Conservation (phyloP, 169 alveolate species). For the Plasmodium billcollinsi region DNA sequence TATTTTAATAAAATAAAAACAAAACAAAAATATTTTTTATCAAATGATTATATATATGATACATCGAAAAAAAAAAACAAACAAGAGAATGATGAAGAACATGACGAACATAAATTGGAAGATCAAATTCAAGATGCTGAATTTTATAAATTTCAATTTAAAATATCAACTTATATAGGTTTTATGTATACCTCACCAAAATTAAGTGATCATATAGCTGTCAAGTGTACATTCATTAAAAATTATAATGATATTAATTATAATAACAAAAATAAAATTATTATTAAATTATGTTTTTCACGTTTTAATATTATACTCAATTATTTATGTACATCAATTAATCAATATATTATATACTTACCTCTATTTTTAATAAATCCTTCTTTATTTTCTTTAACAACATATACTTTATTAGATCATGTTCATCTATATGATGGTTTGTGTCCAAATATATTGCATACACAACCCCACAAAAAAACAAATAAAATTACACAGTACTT, state of each 20-base stretch:
- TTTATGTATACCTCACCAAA: conserved; percentile 66
- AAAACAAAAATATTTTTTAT: conserved; percentile 7
- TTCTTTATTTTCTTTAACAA: conserved; percentile 27
- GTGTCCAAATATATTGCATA: conserved; percentile 15
- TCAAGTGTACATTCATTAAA: conserved; percentile 37
- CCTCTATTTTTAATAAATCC: conserved; percentile 28
- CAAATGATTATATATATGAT: not conserved
- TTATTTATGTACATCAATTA: not conserved
- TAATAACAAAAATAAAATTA: not conserved
- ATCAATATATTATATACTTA: conserved; percentile 25
- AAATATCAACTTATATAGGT: conserved; percentile 63
- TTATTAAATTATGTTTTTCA: conserved; percentile 33
- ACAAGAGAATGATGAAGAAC: not conserved
- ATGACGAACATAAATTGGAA: too few species aligned
- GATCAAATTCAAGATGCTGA: conserved; percentile 20
- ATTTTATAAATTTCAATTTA: conserved; percentile 44
- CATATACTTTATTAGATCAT: conserved; percentile 8
- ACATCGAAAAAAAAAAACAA: not conserved
- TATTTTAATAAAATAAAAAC: conserved; percentile 27
- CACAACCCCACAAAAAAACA: conserved; percentile 66
- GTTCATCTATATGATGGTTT: conserved; percentile 21
- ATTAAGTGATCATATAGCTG: conserved; percentile 71
- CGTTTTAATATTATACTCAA: conserved; percentile 13
- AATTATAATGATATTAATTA: not conserved
- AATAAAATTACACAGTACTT: conserved; percentile 55